Evolutionary conservation across 768 basidiomycete species (phyloP).

Genomic region (Boletus coccyginus): DNA sequence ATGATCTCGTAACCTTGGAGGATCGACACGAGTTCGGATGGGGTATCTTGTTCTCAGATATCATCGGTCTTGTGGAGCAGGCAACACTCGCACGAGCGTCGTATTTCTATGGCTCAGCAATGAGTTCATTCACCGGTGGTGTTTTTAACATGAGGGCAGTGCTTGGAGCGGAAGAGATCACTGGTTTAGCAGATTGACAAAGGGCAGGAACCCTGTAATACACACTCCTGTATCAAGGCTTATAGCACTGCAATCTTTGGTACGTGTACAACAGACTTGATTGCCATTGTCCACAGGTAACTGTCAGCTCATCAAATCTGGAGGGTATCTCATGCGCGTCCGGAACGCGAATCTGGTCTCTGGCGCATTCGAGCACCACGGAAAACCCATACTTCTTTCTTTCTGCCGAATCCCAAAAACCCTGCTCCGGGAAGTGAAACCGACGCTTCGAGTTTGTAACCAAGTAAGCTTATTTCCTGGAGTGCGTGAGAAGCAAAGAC

Average conservation of each 20-base stretch:
- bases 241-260: not conserved
- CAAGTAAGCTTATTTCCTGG: conserved; percentile 52
- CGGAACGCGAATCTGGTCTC: conserved; percentile 29
- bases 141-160: conserved; percentile 38
- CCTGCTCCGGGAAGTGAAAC: conserved; percentile 52
- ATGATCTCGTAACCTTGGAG: conserved; percentile 38
- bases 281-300: not conserved
- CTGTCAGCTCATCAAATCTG: not conserved
- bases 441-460: conserved; percentile 64
- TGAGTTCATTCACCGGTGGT: conserved; percentile 40
- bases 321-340: conserved; percentile 13
- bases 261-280: conserved; percentile 13
- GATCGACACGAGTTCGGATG: conserved; percentile 39
- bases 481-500: conserved; percentile 62
- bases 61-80: conserved; percentile 41
- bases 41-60: conserved; percentile 39
- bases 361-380: conserved; percentile 37
- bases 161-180: conserved; percentile 32
- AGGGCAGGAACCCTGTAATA: not conserved
- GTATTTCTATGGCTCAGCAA: conserved; percentile 38
- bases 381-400: conserved; percentile 67
- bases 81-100: conserved; percentile 33
- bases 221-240: conserved; percentile 1
- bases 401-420: conserved; percentile 37
- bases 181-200: conserved; percentile 34